phyloP scores from a whole-genome alignment of 805 yeast species.

The Lipomyces kockii region DNA sequence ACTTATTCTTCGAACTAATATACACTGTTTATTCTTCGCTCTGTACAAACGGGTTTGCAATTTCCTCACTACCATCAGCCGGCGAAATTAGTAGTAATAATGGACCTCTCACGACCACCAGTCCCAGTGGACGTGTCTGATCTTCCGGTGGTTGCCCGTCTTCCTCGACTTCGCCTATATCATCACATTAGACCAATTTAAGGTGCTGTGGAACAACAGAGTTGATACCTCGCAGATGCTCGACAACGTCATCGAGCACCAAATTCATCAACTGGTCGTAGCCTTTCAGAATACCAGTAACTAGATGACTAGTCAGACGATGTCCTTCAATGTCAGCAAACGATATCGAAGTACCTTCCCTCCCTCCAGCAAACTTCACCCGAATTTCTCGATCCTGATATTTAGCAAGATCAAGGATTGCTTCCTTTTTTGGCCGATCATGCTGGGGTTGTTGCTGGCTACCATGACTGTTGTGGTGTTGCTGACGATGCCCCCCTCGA shows the following conservation, averaged over 20 bases:
- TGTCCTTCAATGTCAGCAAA: neutral
- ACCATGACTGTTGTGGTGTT: constrained; percentile 10
- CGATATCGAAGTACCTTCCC: constrained; percentile 52
- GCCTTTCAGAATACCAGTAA: constrained; percentile 82
- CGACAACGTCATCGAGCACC: constrained; percentile 65
- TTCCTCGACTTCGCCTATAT: constrained; percentile 61
- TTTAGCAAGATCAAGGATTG: constrained; percentile 78
- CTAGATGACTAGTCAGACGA: constrained; percentile 39
- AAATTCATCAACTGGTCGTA: constrained; percentile 94
- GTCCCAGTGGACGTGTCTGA: constrained; percentile 69
- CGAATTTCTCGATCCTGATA: constrained; percentile 73
- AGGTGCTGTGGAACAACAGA: neutral
- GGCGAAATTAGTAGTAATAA: constrained; percentile 71
- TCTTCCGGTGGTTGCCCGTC: constrained; percentile 55
- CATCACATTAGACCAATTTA: neutral
- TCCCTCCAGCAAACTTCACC: constrained; percentile 84
- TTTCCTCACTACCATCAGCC: constrained; percentile 68
- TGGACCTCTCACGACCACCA: constrained; percentile 86
- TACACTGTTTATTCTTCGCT: constrained; percentile 29
- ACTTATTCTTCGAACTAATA: neutral
- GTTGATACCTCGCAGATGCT: constrained; percentile 60
- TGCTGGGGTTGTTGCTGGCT: constrained; percentile 37
- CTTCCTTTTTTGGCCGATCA: constrained; percentile 88
- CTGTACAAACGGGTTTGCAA: constrained; percentile 69
- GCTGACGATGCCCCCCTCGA: constrained; percentile 28